Conservation (phyloP, 2,329 filamentous ascomycete species). For the Bipolaris bicolor region DNA sequence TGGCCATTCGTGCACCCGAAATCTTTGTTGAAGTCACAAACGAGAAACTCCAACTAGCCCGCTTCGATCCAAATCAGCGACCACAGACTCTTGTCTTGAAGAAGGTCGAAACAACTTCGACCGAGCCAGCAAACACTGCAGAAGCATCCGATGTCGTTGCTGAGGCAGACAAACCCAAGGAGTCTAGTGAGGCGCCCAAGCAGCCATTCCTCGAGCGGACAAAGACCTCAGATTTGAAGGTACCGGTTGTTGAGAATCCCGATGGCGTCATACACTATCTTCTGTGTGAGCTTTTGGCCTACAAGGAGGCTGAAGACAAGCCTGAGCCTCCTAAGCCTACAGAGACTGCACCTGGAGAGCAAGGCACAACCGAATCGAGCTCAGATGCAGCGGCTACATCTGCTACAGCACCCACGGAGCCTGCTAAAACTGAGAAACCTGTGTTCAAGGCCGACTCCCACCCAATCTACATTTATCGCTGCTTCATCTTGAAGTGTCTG, state of each 20-base stretch:
- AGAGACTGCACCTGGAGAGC: constrained; percentile 50
- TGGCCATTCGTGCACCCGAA: constrained; percentile 80
- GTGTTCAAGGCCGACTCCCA: constrained; percentile 91
- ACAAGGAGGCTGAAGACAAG: constrained; percentile 90
- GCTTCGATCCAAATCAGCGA: constrained; percentile 64
- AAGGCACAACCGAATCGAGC: constrained; percentile 15
- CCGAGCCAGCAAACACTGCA: constrained; percentile 17
- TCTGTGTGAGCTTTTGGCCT: constrained; percentile 88
- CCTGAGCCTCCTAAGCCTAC: constrained; percentile 57
- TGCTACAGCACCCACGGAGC: constrained; percentile 15
- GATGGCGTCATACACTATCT: constrained; percentile 96
- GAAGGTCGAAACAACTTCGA: constrained; percentile 48
- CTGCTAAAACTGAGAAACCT: constrained; percentile 65
- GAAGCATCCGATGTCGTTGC: constrained; percentile 36
- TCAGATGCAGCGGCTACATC: constrained; percentile 15
- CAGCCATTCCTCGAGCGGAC: constrained; percentile 64
- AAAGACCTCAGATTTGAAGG: constrained; percentile 74
- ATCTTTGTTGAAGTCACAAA: constrained; percentile 88
- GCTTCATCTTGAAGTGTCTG: constrained; percentile 90
- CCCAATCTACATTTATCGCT: constrained; percentile 94
- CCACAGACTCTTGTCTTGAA: constrained; percentile 62
- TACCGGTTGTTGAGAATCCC: constrained; percentile 86
- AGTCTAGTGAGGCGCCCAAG: constrained; percentile 39
- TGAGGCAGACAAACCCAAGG: constrained; percentile 45
- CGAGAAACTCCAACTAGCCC: constrained; percentile 76